Evolutionary conservation across 306 rosid genomes (phyloP).

Genomic region (Arachis hypogaea): DNA sequence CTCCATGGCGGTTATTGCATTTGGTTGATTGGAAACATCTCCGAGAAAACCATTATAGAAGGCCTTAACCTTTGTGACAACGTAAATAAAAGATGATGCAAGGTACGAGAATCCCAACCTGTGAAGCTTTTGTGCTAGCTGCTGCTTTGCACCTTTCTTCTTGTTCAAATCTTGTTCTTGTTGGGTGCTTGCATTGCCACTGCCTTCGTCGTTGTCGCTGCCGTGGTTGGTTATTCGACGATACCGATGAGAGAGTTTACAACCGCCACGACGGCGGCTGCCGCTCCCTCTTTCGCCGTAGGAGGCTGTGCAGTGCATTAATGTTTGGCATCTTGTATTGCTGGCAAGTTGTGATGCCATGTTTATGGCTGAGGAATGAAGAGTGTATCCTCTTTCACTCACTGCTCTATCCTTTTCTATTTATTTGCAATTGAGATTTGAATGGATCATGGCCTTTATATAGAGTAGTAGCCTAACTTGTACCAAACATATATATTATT

Average conservation of each 20-base stretch:
- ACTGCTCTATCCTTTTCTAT: neutral
- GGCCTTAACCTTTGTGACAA: conserved; percentile 53
- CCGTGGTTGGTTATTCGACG: conserved; percentile 8
- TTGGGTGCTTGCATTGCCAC: neutral
- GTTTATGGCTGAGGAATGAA: neutral
- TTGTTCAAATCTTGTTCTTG: neutral
- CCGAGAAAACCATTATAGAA: conserved; percentile 57
- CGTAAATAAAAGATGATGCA: conserved; percentile 54
- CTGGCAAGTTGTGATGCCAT: conserved; percentile 46
- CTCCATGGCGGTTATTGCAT: conserved; percentile 32
- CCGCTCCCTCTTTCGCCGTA: conserved; percentile 37
- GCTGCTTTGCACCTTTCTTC: conserved; percentile 36
- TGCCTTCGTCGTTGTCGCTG: neutral
- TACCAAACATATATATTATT: no score
- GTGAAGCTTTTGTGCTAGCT: conserved; percentile 44
- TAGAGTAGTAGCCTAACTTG: no score
- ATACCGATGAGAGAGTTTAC: conserved; percentile 32
- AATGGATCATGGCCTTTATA: conserved; percentile 27
- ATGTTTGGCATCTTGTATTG: conserved; percentile 29
- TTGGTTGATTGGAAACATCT: conserved; percentile 43
- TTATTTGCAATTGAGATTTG: conserved; percentile 30
- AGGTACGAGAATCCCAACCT: conserved; percentile 51
- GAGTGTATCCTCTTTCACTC: conserved; percentile 31
- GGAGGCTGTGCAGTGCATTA: conserved; percentile 35
- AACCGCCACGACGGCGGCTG: no score